phyloP scores from a whole-genome alignment of 768 basidiomycete species.

The Hemileccinum impolitum region DNA sequence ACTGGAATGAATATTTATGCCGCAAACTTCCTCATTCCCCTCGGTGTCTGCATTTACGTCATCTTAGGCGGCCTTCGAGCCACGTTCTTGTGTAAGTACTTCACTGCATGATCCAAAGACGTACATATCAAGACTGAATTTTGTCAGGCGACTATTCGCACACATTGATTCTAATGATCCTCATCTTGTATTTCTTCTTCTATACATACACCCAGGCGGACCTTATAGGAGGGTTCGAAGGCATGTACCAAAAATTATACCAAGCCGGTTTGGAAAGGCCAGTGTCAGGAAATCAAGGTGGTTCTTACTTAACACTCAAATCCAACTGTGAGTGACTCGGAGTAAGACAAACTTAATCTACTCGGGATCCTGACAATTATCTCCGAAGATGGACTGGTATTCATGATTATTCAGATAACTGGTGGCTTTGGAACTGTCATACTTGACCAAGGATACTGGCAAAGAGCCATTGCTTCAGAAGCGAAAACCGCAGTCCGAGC shows the following conservation, averaged over 20 bases:
- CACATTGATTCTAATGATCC: constrained; percentile 36
- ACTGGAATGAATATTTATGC: constrained; percentile 41
- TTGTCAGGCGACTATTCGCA: constrained; percentile 29
- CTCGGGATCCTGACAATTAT: background rate
- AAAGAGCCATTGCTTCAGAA: constrained; percentile 36
- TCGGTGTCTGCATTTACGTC: constrained; percentile 39
- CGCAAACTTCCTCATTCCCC: constrained; percentile 39
- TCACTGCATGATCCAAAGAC: background rate
- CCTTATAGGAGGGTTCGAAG: constrained; percentile 37
- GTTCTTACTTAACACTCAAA: constrained; percentile 37
- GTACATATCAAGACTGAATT: background rate
- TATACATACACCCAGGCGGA: constrained; percentile 28
- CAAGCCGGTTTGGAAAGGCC: constrained; percentile 27
- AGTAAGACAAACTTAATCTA: background rate
- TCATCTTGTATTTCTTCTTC: constrained; percentile 35
- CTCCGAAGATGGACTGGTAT: constrained; percentile 9
- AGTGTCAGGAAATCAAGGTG: constrained; percentile 35
- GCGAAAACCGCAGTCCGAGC: constrained; percentile 36
- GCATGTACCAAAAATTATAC: constrained; percentile 34
- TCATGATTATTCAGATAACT: constrained; percentile 18
- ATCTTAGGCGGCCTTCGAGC: constrained; percentile 33
- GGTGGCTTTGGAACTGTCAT: constrained; percentile 19
- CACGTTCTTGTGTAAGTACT: constrained; percentile 30
- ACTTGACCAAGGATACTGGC: constrained; percentile 34
- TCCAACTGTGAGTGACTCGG: constrained; percentile 20